Base-by-base conservation (phyloP, 1,284 basidiomycete genomes). In the Fistulinella cinereoalba region DNA sequence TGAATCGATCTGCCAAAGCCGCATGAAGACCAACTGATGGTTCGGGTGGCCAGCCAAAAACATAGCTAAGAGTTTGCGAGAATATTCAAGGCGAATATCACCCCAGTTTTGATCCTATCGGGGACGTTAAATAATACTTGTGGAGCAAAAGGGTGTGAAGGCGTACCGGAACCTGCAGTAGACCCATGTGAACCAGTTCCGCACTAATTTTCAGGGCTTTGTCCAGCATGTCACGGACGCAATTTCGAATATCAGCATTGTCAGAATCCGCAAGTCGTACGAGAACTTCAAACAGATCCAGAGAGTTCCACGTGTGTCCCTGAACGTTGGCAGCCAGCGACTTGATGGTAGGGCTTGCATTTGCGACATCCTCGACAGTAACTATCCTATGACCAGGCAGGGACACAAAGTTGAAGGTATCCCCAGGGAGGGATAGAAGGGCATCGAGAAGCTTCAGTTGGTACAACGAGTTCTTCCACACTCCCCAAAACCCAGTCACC, bases 1-100 rank as follows among this genome's bases (percentile, higher is more conserved):
- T 1, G 88, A 88, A 58, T 95, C 84, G 41, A 90, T 88, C 61
- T 95, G 89, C 88, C 91, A 96, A 50, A 99, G 83, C 47, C 92
- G 80, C 83, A 96, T 92, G 72, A 99, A 98, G 47, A 98, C 95
- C 19, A 99, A 81, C 56, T 96, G 91, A 57, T 96, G 91, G 55
- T 94, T 94, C 7, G 93, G 92, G 62, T 97, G 90, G 6, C 92
- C 89, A 18, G 83, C 85, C 39, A 99, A 76, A 74, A 99, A 98
- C 82, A 95, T 89, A 37, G 83, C 78, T 41, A 98, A 75, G 22
- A 99, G 76, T 60, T 89, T 89, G 43, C 87, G 81, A 15, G 90
- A 85, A 67, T 98, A 91, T 55, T 94, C 90, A 27, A 80, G 70
- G 37, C 96, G 88, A 39, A 94, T 86, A 16, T 86, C 81, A 54